Base-by-base conservation (phyloP, 192 early-diverging fungal genomes). In the Coemansia sp. region DNA sequence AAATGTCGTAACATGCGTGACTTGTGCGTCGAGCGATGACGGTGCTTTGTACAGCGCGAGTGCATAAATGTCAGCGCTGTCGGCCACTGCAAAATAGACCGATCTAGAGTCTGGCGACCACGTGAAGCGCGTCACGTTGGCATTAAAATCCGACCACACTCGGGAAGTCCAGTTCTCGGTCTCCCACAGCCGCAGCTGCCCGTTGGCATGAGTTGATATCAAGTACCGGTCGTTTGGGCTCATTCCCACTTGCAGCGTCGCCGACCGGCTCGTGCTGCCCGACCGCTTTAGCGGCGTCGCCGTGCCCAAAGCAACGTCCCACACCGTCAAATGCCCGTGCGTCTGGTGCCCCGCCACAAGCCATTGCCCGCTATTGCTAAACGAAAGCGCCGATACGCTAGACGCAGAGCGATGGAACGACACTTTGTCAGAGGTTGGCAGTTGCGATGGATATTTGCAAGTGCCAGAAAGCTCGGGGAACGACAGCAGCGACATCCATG, bases 181-280 rank as follows among this genome's bases (percentile, higher is more conserved):
- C 49, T 83, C 81, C 81, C 81, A 83, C n/a, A 83, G 65, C 23
- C 81, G 62, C 48, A 83, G 63, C 49, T 78, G 75, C 16, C 71
- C 64, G 27, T 73, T 71, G 0, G 80, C 71, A 54, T 82, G 80
- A 18, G 71, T 70, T 8, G 80, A 76, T 0, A 67, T 57, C 16
- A 76, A 54, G 35, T 76, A 65, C 41, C 61, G 49, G 23, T 71
- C 80, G 48, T 71, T 56, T 2, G 80, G 80, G 35, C 80, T 82
- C 26, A 75, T 27, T 0, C 47, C 49, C 3, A 82, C 57, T 37
- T 62, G 60, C 61, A 73, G 51, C 2, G 80, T 65, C 1, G 74
- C 66, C 3, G 62, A 52, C 11, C 71, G 65, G 18, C 64, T 59
- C 41, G 59, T 73, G 58, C 60, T 67, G 1, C 76, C 76, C 2